A percentile compares a stretch with the other conserved stretches of the same genome.
phyloP scores from a whole-genome alignment of 73 alveolate genomes.

The Symbiodinium pilosum region DNA sequence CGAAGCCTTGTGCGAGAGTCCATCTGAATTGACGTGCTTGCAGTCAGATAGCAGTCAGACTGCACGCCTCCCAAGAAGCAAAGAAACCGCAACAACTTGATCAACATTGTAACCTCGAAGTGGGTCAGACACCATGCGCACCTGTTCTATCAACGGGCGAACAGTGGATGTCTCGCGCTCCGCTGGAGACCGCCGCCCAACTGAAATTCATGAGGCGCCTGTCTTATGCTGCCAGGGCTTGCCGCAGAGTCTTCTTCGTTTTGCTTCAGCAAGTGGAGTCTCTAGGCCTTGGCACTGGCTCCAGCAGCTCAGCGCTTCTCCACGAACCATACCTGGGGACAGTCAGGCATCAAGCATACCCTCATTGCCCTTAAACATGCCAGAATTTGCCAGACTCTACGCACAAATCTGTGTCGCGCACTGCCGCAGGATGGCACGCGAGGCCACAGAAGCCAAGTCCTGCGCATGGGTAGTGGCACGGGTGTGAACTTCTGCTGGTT shows the following conservation, averaged over 20 bases:
- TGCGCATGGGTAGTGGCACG: not conserved
- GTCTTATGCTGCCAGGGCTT: not conserved
- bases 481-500: not conserved
- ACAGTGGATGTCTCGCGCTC: not conserved
- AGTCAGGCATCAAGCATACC: no score
- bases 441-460: not conserved
- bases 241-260: not conserved
- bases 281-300: not conserved
- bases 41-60: slow-evolving; percentile 49
- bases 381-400: no score
- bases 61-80: not conserved
- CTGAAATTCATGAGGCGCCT: not conserved
- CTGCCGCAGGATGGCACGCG: slow-evolving; percentile 7
- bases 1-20: slow-evolving; percentile 23
- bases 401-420: not conserved
- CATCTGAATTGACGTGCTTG: slow-evolving; percentile 26
- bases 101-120: no score
- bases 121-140: no score
- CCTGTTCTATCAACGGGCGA: not conserved
- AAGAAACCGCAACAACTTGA: no score
- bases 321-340: not conserved
- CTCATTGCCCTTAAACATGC: no score
- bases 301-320: not conserved
- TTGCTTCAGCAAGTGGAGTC: not conserved
- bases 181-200: slow-evolving; percentile 1